Evolutionary conservation across 306 rosid genomes (phyloP), one percentile per base, ranked within the genome.

Genomic region (Cicer chorassanicum): DNA sequence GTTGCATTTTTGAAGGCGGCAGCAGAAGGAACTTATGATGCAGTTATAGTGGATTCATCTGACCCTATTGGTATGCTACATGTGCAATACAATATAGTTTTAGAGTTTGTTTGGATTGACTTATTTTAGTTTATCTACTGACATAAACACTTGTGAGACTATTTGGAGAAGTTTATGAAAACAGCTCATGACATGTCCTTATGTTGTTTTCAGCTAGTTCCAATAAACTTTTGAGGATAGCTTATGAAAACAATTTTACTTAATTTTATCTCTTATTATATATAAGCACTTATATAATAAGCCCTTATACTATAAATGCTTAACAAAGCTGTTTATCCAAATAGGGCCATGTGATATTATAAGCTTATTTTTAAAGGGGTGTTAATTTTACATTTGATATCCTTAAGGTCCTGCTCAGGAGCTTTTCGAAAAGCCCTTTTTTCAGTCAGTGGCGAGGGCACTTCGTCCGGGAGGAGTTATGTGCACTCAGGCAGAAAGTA

Each of bases 401-500:
- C 50, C 74, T 67, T 80, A 77, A 95, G 99, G 99, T 68, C 99
- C 99, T 70, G 99, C 99, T 36, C 92, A 92, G 78, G 99, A 95
- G 86, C 98, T 95, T 78, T 95, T 95, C 15, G 94, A 92, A 83
- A 92, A 95, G 87, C 98, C 99, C 4, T 95, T 95, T 77, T 95
- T 95, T 18, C 80, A 72, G 64, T 84, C 85, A 1, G 96, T 95
- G 39, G 96, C 96, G 12, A 88, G 60, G 59, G 97, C 98, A 82
- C 99, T 95, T 82, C 92, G 98, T 65, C 97, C 98, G 0, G 99
- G 99, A 77, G 99, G 99, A 73, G 98, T 95, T 38, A 80, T 90
- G 82, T 90, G 97, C 69, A 95, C 99, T 18, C 99, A 95, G 83
- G 99, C 99, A 7, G 99, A 95, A 85, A 95, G 99, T 68, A 95